Percentiles rank a stretch among this genome's conserved stretches.
Conservation (phyloP, 495 filamentous ascomycete species). For the Penicillium salamii region DNA sequence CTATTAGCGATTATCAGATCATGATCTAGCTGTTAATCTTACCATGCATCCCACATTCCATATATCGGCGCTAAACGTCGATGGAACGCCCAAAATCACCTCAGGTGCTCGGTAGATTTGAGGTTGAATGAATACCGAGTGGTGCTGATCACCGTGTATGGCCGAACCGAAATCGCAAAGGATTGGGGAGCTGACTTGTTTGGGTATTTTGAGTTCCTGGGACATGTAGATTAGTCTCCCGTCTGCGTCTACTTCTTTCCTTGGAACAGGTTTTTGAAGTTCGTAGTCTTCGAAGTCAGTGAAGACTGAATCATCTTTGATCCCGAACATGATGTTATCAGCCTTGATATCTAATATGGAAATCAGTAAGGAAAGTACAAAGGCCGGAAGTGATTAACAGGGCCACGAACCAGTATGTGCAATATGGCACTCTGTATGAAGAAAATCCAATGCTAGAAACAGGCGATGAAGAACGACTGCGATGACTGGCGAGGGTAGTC, state of each 20-base stretch:
- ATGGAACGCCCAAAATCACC: constrained; percentile 34
- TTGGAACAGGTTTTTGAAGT: constrained; percentile 24
- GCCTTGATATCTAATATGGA: constrained; percentile 34
- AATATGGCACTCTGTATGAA: constrained; percentile 47
- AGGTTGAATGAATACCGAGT: constrained; percentile 29
- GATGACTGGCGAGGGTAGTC: constrained; percentile 20
- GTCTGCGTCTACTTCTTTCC: constrained; percentile 23
- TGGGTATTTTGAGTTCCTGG: constrained; percentile 20
- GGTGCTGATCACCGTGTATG: constrained; percentile 9
- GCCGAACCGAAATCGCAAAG: constrained; percentile 31
- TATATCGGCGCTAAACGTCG: constrained; percentile 41
- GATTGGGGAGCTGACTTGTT: constrained; percentile 10
- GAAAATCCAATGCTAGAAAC: constrained; percentile 42
- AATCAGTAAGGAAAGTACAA: neutral
- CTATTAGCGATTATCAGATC: neutral
- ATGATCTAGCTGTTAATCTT: constrained; percentile 10
- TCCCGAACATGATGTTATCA: constrained; percentile 36
- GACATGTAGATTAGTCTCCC: constrained; percentile 28
- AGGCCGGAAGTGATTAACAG: neutral
- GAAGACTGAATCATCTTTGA: constrained; percentile 34
- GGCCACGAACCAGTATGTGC: constrained; percentile 35
- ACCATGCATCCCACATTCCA: constrained; percentile 47
- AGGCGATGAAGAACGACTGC: constrained; percentile 30
- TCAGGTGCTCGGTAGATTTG: constrained; percentile 44
- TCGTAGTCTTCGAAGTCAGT: constrained; percentile 26